Evolutionary conservation across 2,329 filamentous ascomycete genomes (phyloP).

Genomic region (Gnomoniopsis smithogilvyi): DNA sequence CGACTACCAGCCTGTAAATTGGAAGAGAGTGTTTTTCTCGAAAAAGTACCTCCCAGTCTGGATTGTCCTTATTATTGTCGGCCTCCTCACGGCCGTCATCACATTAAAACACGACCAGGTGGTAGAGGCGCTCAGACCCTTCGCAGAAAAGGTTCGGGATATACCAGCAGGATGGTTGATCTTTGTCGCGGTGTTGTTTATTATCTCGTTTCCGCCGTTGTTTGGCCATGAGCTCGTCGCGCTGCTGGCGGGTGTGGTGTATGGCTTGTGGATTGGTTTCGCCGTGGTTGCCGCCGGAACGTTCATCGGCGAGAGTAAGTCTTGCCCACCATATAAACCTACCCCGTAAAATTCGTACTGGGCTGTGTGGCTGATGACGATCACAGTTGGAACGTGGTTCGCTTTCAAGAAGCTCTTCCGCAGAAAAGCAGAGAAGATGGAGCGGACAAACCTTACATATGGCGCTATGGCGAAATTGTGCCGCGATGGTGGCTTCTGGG

Average conservation of each 20-base stretch:
- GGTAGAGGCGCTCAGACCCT: slow-evolving; percentile 32
- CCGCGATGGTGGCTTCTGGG: slow-evolving; percentile 38
- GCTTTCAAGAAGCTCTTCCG: slow-evolving; percentile 36
- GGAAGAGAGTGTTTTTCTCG: slow-evolving; percentile 31
- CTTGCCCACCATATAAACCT: background rate
- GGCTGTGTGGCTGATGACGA: background rate
- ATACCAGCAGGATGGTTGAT: slow-evolving; percentile 37
- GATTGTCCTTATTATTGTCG: slow-evolving; percentile 24
- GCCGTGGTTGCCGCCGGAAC: slow-evolving; percentile 38
- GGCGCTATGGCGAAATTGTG: slow-evolving; percentile 36
- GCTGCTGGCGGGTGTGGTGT: slow-evolving; percentile 39
- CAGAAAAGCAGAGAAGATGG: slow-evolving; percentile 33
- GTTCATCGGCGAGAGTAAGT: slow-evolving; percentile 36
- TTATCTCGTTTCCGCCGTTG: slow-evolving; percentile 38
- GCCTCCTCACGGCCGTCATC: slow-evolving; percentile 30
- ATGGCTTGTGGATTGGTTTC: slow-evolving; percentile 38
- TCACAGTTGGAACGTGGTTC: slow-evolving; percentile 35
- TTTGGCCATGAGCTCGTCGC: slow-evolving; percentile 40
- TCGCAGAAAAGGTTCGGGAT: slow-evolving; percentile 34
- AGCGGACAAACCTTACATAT: slow-evolving; percentile 38
- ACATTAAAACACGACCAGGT: slow-evolving; percentile 36
- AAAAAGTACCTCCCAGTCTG: slow-evolving; percentile 31
- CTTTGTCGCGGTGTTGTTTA: slow-evolving; percentile 34
- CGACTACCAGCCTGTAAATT: slow-evolving; percentile 32
- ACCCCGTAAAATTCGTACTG: too few species aligned